Evolutionary conservation across 306 rosid species (phyloP).

Genomic region (Prunus padus): DNA sequence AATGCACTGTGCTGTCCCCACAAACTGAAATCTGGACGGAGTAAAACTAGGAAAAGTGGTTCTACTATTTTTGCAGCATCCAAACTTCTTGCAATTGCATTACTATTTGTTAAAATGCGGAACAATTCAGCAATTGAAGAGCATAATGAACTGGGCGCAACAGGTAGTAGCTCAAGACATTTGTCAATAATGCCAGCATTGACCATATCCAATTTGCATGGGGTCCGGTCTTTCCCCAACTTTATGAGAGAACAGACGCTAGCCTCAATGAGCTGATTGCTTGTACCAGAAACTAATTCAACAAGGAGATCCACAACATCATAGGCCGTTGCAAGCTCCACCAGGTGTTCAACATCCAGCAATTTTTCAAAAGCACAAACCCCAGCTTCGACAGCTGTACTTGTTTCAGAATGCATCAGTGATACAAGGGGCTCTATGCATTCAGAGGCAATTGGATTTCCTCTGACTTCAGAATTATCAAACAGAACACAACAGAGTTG

Average conservation of each 20-base stretch:
- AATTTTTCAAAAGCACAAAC: constrained; percentile 86
- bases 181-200: constrained; percentile 72
- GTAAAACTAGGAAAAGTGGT: constrained; percentile 91
- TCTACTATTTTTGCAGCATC: constrained; percentile 85
- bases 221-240: constrained; percentile 88
- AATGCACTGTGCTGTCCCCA: constrained; percentile 99
- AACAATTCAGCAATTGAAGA: constrained; percentile 89
- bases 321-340: constrained; percentile 75
- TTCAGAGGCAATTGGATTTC: constrained; percentile 67
- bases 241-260: constrained; percentile 75
- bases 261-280: constrained; percentile 76
- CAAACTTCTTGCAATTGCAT: constrained; percentile 88
- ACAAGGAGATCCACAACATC: constrained; percentile 82
- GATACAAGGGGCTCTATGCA: constrained; percentile 75
- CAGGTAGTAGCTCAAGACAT: constrained; percentile 74
- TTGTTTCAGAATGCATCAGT: constrained; percentile 67
- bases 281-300: constrained; percentile 73
- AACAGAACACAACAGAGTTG: constrained; percentile 72
- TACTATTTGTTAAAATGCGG: constrained; percentile 89
- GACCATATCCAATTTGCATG: constrained; percentile 79
- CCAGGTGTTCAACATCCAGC: constrained; percentile 80
- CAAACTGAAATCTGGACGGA: constrained; percentile 74
- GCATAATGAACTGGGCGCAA: constrained; percentile 83
- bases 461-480: constrained; percentile 60
- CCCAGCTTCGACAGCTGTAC: constrained; percentile 72